These are phyloP conservation scores for Zygosaccharomyces lentus DNA, from an alignment of 805 yeast species.

Conservation along the genomic window DNA sequence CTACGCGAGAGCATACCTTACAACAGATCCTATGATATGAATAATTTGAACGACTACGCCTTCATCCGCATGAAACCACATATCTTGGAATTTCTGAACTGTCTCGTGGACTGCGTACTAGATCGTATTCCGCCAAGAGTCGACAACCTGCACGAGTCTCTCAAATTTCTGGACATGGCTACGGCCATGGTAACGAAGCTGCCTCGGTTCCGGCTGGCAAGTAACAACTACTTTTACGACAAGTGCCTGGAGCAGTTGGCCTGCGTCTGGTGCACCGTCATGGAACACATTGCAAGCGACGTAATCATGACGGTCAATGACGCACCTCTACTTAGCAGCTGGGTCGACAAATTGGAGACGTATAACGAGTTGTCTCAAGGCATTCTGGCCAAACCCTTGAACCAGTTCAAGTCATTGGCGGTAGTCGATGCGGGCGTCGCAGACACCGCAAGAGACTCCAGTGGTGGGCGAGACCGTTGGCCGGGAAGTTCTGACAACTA, in stretches of 20 bases:
- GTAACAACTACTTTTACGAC: conserved; percentile 36
- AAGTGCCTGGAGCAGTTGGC: conserved; percentile 36
- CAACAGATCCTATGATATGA: conserved; percentile 20
- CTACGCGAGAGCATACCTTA: conserved; percentile 30
- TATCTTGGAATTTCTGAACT: conserved; percentile 33
- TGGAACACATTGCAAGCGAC: conserved; percentile 28
- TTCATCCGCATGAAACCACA: conserved; percentile 33
- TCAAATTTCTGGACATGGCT: conserved; percentile 29
- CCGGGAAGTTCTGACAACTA: conserved; percentile 3
- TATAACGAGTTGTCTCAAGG: conserved; percentile 27
- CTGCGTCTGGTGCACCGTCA: conserved; percentile 31
- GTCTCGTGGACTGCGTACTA: conserved; percentile 32
- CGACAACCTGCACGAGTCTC: conserved; percentile 26
- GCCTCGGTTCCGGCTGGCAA: conserved; percentile 33
- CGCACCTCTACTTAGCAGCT: conserved; percentile 16
- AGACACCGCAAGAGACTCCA: not conserved
- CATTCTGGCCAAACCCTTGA: conserved; percentile 25
- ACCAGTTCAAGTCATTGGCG: conserved; percentile 23
- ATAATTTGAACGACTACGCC: conserved; percentile 33
- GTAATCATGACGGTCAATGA: conserved; percentile 18
- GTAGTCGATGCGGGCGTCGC: conserved; percentile 11
- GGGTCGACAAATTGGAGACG: conserved; percentile 22
- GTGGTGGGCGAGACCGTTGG: conserved; percentile 1
- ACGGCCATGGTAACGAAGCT: conserved; percentile 28
- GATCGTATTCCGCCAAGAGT: conserved; percentile 33